These are phyloP conservation scores for Coemansia sp. DNA, from an alignment of 192 early-diverging fungal genomes.

Conservation along the genomic window DNA sequence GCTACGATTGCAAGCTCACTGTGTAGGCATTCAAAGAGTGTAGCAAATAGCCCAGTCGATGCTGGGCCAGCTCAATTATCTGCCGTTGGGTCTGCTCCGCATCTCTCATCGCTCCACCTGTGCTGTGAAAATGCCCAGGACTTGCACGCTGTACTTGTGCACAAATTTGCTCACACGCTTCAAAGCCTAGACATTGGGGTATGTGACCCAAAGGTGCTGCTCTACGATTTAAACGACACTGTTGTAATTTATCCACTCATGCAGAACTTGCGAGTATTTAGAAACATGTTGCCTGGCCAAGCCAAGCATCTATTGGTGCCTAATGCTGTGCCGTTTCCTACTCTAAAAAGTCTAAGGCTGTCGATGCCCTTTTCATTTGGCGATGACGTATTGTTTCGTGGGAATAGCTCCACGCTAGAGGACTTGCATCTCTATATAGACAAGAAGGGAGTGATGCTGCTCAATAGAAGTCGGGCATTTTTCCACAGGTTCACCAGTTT, in stretches of 20 bases:
- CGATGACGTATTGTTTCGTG: slow-evolving; percentile 10
- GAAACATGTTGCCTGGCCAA: too few species aligned
- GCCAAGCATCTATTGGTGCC: not conserved
- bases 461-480: not conserved
- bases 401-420: slow-evolving; percentile 7
- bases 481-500: not conserved
- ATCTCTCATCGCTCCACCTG: not conserved
- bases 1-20: not conserved
- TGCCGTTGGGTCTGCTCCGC: not conserved
- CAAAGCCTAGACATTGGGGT: not conserved
- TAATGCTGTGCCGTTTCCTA: slow-evolving; percentile 6
- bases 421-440: not conserved
- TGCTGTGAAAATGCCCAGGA: not conserved
- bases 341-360: not conserved
- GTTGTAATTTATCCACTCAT: not conserved
- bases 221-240: not conserved
- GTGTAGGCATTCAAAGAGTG: not conserved
- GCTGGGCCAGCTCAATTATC: not conserved
- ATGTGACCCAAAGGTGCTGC: not conserved
- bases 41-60: not conserved
- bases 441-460: not conserved
- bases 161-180: not conserved
- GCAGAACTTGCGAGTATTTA: not conserved
- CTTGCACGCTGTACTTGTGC: not conserved
- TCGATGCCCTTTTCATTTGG: slow-evolving; percentile 3